phyloP scores from a whole-genome alignment of 768 basidiomycete species.

The Tricholoma sp. region DNA sequence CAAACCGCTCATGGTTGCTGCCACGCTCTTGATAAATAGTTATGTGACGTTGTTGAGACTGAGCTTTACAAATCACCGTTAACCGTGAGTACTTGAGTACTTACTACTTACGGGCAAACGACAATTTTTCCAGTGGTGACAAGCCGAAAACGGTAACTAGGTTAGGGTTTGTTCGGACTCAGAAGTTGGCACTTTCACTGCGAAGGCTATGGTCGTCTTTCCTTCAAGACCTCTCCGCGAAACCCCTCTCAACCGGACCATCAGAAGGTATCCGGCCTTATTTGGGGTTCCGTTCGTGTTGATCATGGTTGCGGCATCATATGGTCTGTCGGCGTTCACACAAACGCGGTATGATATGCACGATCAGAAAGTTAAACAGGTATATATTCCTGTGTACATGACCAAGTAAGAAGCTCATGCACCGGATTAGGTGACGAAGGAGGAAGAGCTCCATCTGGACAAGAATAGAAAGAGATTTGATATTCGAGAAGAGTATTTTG shows the following conservation, averaged over 20 bases:
- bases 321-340: slow-evolving; percentile 76
- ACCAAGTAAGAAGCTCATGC: not conserved
- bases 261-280: slow-evolving; percentile 59
- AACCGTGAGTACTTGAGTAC: not conserved
- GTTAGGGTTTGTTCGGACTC: not conserved
- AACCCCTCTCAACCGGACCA: slow-evolving; percentile 32
- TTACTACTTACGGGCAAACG: not conserved
- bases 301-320: slow-evolving; percentile 83
- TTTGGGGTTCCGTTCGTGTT: slow-evolving; percentile 88
- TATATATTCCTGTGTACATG: slow-evolving; percentile 25
- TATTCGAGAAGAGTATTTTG: slow-evolving; percentile 94
- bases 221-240: slow-evolving; percentile 40
- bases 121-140: no score
- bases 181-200: not conserved
- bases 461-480: slow-evolving; percentile 78
- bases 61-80: not conserved
- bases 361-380: slow-evolving; percentile 70
- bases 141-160: not conserved
- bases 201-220: slow-evolving; percentile 56
- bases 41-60: not conserved
- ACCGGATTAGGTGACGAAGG: slow-evolving; percentile 52
- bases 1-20: slow-evolving; percentile 6
- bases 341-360: slow-evolving; percentile 90
- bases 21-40: not conserved
- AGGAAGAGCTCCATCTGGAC: slow-evolving; percentile 73